These are phyloP conservation scores for Rhizoclosmatium globosum DNA, from an alignment of 192 early-diverging fungal species.

Conservation along the genomic window DNA sequence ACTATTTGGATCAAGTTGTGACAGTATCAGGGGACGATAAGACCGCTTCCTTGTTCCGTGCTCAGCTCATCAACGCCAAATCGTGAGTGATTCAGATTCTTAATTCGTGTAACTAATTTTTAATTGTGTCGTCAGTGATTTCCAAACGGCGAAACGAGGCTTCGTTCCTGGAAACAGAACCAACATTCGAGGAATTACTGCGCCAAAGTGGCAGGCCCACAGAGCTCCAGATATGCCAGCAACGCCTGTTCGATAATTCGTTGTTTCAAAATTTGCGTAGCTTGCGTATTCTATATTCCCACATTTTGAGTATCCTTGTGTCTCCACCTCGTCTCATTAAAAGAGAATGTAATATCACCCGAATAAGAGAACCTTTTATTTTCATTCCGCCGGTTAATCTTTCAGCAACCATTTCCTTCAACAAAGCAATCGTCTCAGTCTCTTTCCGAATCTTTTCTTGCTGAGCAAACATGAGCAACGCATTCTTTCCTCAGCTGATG, in stretches of 20 bases:
- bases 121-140: background rate
- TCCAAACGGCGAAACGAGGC: conserved; percentile 9
- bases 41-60: conserved; percentile 3
- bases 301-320: too few species aligned
- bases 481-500: conserved; percentile 90
- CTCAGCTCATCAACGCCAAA: background rate
- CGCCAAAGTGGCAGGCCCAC: conserved; percentile 15
- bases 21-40: conserved; percentile 16
- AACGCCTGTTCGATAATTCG: background rate
- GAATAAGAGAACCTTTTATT: too few species aligned
- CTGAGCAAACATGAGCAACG: conserved; percentile 84
- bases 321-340: too few species aligned
- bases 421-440: conserved; percentile 88
- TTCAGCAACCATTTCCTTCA: conserved; percentile 80
- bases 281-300: too few species aligned
- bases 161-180: conserved; percentile 3
- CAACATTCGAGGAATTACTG: conserved; percentile 2
- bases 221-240: background rate
- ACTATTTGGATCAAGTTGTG: background rate
- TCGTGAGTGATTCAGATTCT: conserved; percentile 14
- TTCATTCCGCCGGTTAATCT: conserved; percentile 10
- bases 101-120: background rate
- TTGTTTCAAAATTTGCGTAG: background rate
- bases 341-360: too few species aligned
- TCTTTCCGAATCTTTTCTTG: conserved; percentile 92